These are phyloP conservation scores for Clonostachys sp. DNA, from an alignment of 2,329 filamentous ascomycete species.

Conservation along the genomic window DNA sequence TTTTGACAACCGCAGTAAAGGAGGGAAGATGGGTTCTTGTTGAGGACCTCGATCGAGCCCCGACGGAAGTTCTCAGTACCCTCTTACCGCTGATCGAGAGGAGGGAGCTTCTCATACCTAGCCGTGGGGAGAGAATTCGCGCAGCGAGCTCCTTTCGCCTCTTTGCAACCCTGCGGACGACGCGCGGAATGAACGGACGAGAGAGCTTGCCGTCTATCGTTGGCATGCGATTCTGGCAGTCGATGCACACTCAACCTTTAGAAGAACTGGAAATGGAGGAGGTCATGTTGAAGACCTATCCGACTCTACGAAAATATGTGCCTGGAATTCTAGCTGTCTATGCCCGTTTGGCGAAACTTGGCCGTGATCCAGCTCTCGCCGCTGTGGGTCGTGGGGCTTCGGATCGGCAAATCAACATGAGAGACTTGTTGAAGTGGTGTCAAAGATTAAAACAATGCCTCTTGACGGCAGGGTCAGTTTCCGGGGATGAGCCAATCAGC, in stretches of 20 bases:
- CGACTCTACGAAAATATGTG: constrained; percentile 60
- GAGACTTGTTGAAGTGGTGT: constrained; percentile 91
- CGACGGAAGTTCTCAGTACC: constrained; percentile 90
- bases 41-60: constrained; percentile 92
- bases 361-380: constrained; percentile 35
- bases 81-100: constrained; percentile 89
- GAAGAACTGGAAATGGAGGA: constrained; percentile 65
- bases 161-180: constrained; percentile 84
- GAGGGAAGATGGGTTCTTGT: constrained; percentile 97
- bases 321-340: constrained; percentile 57
- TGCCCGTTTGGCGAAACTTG: constrained; percentile 42
- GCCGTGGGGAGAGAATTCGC: constrained; percentile 77
- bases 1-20: constrained; percentile 86
- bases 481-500: constrained; percentile 65
- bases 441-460: constrained; percentile 68
- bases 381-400: constrained; percentile 34
- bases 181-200: constrained; percentile 60
- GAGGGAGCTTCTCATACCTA: constrained; percentile 85
- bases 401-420: constrained; percentile 56
- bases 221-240: constrained; percentile 81
- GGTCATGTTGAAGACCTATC: constrained; percentile 68
- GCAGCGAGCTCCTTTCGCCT: constrained; percentile 85
- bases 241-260: constrained; percentile 65
- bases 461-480: constrained; percentile 53
- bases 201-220: constrained; percentile 71